These are phyloP conservation scores for Beauveria scarabaeidicola DNA, from an alignment of 2,329 filamentous ascomycete genomes.

Conservation along the genomic window DNA sequence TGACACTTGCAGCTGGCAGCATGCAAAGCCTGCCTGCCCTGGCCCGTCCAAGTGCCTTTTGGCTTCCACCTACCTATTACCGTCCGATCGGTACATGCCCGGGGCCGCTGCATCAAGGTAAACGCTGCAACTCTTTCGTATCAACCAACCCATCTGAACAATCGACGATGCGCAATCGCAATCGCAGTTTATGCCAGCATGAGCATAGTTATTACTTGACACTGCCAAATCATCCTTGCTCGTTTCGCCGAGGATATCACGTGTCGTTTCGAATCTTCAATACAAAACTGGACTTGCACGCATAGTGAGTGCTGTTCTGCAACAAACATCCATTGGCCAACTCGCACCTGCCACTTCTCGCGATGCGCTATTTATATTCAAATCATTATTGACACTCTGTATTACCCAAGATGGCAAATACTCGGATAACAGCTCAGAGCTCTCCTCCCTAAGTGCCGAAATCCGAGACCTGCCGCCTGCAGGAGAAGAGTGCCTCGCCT, in stretches of 20 bases:
- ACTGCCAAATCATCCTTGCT: neutral
- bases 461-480: neutral
- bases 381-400: no score
- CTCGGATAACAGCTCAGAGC: neutral
- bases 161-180: neutral
- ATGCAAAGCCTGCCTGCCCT: no score
- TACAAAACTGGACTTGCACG: neutral
- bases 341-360: neutral
- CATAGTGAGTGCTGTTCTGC: neutral
- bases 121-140: neutral
- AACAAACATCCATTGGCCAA: neutral
- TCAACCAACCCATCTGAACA: neutral
- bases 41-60: no score
- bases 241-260: neutral
- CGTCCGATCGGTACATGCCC: neutral
- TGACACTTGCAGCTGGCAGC: neutral
- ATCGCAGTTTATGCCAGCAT: neutral
- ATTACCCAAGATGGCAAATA: neutral
- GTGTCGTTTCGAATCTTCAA: neutral
- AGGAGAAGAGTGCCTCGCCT: neutral
- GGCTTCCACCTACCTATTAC: neutral
- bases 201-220: neutral
- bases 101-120: neutral
- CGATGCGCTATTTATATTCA: neutral
- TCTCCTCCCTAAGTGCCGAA: neutral